phyloP scores from a whole-genome alignment of 176 grass and related monocot genomes.

The Otatea glauca region DNA sequence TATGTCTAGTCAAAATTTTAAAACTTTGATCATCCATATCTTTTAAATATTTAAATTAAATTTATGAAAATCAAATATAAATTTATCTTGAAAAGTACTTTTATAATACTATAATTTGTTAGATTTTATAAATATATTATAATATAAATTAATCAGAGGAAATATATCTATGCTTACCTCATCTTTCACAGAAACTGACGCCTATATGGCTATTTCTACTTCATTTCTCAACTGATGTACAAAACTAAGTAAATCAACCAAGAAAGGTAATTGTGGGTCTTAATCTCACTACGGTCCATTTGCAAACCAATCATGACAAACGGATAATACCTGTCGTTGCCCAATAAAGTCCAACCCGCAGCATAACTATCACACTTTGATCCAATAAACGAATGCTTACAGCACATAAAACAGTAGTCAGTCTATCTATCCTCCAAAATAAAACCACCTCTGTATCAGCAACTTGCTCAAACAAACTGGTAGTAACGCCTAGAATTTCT shows the following conservation, averaged over 20 bases:
- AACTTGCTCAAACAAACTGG: slow-evolving; percentile 21
- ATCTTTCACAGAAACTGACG: background rate
- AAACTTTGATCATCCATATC: too few relatives aligned
- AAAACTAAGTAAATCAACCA: background rate
- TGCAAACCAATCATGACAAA: background rate
- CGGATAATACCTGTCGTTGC: background rate
- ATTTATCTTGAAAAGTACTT: too few relatives aligned
- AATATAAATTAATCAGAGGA: too few relatives aligned
- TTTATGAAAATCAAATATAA: too few relatives aligned
- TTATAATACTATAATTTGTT: too few relatives aligned
- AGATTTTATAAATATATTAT: too few relatives aligned
- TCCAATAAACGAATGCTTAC: background rate
- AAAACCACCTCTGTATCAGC: slow-evolving; percentile 20
- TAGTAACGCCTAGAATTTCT: slow-evolving; percentile 31
- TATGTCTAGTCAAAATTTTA: too few relatives aligned
- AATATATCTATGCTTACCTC: background rate
- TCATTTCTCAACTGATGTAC: background rate
- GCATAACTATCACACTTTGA: background rate
- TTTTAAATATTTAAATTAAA: too few relatives aligned
- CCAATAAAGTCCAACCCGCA: background rate
- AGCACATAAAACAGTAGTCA: background rate
- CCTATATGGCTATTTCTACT: background rate
- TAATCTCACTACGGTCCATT: background rate
- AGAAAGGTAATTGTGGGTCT: background rate
- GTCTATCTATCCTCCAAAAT: slow-evolving; percentile 27